These are phyloP conservation scores for Candida suzukii DNA, from an alignment of 805 yeast species.

Conservation along the genomic window DNA sequence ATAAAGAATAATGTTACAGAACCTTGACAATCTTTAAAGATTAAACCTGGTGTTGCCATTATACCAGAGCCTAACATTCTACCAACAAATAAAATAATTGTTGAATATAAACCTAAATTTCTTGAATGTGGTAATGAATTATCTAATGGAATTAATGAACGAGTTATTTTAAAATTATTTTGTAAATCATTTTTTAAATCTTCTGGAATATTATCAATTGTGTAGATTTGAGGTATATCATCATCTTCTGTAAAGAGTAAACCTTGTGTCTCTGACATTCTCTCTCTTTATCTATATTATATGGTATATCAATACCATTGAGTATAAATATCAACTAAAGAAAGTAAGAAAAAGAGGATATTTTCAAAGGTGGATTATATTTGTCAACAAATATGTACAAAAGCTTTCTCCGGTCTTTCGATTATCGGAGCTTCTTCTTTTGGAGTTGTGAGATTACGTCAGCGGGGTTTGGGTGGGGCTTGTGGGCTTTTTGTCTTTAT, in stretches of 20 bases:
- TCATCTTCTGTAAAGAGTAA: not conserved
- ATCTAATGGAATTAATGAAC: constrained; percentile 16
- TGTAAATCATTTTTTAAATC: not conserved
- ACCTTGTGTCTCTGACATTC: not conserved
- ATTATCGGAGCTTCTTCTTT: too few species aligned
- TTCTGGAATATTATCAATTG: not conserved
- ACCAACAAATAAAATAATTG: constrained; percentile 51
- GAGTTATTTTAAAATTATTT: not conserved
- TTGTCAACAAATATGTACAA: too few species aligned
- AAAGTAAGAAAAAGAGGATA: too few species aligned
- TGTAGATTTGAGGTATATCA: not conserved
- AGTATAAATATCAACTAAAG: too few species aligned
- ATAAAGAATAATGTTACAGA: constrained; percentile 46
- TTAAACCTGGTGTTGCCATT: constrained; percentile 58
- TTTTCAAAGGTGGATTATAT: not conserved
- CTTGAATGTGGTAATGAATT: constrained; percentile 9
- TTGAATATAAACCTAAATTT: constrained; percentile 50
- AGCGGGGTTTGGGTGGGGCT: too few species aligned
- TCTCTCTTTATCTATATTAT: too few species aligned
- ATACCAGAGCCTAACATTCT: constrained; percentile 67
- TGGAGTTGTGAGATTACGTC: too few species aligned
- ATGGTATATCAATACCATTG: too few species aligned
- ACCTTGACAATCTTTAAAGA: constrained; percentile 54
- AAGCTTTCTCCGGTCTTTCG: too few species aligned
- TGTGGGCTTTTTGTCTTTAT: too few species aligned